These are phyloP conservation scores for Mycosphaerelloides madeirae DNA, from an alignment of 2,329 filamentous ascomycete species.

Conservation along the genomic window DNA sequence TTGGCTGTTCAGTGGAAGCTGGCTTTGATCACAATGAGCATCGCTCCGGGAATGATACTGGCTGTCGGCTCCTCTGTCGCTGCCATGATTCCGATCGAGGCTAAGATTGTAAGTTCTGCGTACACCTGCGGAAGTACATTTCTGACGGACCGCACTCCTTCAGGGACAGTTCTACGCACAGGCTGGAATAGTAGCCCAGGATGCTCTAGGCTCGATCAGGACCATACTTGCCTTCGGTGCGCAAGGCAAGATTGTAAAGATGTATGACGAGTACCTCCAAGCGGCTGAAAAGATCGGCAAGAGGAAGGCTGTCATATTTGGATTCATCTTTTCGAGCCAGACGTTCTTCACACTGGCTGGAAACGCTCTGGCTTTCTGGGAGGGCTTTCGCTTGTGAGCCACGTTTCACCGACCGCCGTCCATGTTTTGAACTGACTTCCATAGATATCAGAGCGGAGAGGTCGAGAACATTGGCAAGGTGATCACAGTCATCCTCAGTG, in stretches of 20 bases:
- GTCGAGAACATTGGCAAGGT: conserved; percentile 30
- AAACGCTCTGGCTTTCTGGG: conserved; percentile 40
- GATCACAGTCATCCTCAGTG: conserved; percentile 24
- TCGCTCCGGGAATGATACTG: conserved; percentile 43
- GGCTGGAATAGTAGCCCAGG: conserved; percentile 45
- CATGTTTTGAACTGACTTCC: not conserved
- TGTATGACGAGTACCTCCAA: conserved; percentile 40
- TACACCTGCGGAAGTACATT: not conserved
- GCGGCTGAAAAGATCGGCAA: conserved; percentile 40
- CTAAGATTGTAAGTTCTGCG: conserved; percentile 18
- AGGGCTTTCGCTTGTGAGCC: conserved; percentile 31
- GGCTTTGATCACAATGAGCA: conserved; percentile 42
- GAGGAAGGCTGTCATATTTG: conserved; percentile 41
- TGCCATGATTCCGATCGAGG: conserved; percentile 34
- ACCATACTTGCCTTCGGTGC: conserved; percentile 48
- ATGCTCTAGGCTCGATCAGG: conserved; percentile 45
- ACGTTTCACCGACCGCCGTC: not conserved
- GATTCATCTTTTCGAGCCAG: conserved; percentile 36
- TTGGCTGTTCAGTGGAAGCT: conserved; percentile 41
- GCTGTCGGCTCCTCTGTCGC: conserved; percentile 29
- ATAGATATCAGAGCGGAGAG: conserved; percentile 22
- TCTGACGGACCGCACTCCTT: not conserved
- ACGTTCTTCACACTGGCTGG: conserved; percentile 39
- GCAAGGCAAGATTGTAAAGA: conserved; percentile 36
- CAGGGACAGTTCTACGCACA: conserved; percentile 34